Conservation (phyloP, 1,139 yeast genomes). For the Pichia sp. region DNA sequence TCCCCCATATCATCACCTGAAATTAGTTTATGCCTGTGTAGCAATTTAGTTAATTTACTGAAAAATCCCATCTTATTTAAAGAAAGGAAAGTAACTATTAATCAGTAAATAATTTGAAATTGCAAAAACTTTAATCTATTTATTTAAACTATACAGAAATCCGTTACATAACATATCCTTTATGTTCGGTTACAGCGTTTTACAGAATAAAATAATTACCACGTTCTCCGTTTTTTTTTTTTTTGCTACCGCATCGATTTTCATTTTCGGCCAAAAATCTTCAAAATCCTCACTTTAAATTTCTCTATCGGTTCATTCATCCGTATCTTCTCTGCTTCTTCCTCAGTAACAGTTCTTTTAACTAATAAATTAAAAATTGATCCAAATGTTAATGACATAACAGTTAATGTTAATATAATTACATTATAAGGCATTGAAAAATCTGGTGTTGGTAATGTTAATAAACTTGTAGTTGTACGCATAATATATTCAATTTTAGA, state of each 20-base stretch:
- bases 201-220: too few relatives aligned
- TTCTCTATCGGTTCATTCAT: slow-evolving; percentile 11
- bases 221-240: too few relatives aligned
- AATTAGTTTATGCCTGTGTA: too few relatives aligned
- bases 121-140: too few relatives aligned
- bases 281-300: slow-evolving; percentile 8
- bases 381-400: slow-evolving; percentile 89
- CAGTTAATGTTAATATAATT: slow-evolving; percentile 86
- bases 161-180: too few relatives aligned
- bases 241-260: background rate
- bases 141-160: too few relatives aligned
- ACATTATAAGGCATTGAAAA: slow-evolving; percentile 99
- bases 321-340: slow-evolving; percentile 47
- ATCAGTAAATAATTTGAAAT: too few relatives aligned
- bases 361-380: slow-evolving; percentile 71
- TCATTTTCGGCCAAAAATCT: background rate
- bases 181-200: too few relatives aligned
- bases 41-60: too few relatives aligned
- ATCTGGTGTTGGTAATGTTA: slow-evolving; percentile 93
- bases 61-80: too few relatives aligned
- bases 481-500: slow-evolving; percentile 44
- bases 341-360: slow-evolving; percentile 70
- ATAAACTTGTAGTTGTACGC: slow-evolving; percentile 77
- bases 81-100: too few relatives aligned
- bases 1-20: too few relatives aligned